Base-by-base conservation (phyloP, 768 basidiomycete species). In the Lepiota brunneoincarnata region DNA sequence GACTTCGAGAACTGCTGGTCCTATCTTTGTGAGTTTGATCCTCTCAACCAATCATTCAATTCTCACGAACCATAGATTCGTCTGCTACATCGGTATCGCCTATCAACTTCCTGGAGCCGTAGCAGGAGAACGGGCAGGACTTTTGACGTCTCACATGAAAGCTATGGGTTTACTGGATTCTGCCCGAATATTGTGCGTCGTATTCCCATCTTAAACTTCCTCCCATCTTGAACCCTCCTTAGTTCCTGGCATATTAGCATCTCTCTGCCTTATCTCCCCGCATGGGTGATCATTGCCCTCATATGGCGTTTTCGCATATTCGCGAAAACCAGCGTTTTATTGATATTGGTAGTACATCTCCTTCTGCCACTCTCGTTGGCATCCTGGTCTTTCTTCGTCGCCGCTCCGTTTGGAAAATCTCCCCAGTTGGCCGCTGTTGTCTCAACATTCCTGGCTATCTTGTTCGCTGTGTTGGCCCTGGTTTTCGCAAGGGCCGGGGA, bases 91-190 rank as follows among this genome's bases (percentile, higher is more conserved):
- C 31, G 89, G 89, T 20, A 85, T 91, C 40, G 75, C 83, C 0
- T 91, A 91, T 62, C 90, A 92, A 58, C 77, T 90, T 2, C 86
- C 89, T 11, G 90, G 89, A 2, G 76, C 84, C 6, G 79, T 87
- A 40, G 72, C 83, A 11, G 76, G 75, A 4, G 90, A 92, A 65
- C 75, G 88, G 38, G 83, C 89, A 0, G 76, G 72, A 49, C 67
- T 79, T 14, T 65, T 91, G 28, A 89, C 90, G 0, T 70, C 80
- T 6, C 87, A 91, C 62, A 81, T 91, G 76, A 85, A 86, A 62
- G 87, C 81, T 2, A 91, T 92, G 90, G 90, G 90, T 6, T 74
- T 91, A 12, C 67, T 79, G 6, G 87, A 90, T 61, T 81, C 81
- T 0, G 87, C 89, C 11, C 76, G 87, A 35, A 79, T 88, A 44